Conservation (phyloP, 2,329 filamentous ascomycete genomes). For the Penicillium sp. region DNA sequence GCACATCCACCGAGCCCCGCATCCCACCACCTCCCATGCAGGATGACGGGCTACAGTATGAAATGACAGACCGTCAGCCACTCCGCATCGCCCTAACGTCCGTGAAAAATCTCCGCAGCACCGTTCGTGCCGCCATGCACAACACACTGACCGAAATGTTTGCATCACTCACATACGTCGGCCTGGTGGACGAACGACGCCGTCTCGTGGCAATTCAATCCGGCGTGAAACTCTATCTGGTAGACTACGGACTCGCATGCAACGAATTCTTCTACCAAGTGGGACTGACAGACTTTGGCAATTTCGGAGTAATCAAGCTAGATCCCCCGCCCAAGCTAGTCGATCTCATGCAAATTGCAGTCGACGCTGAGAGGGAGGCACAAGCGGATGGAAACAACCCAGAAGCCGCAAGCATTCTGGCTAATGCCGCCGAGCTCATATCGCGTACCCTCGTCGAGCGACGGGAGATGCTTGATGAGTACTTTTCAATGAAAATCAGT, state of each 20-base stretch:
- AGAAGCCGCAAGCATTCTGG: constrained; percentile 56
- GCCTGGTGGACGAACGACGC: constrained; percentile 82
- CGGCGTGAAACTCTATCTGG: constrained; percentile 85
- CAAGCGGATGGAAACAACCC: constrained; percentile 23
- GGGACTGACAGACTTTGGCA: constrained; percentile 91
- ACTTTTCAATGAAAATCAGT: constrained; percentile 84
- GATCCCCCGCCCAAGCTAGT: constrained; percentile 71
- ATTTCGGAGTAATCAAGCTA: constrained; percentile 84
- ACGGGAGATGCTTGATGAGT: constrained; percentile 85
- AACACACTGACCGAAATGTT: constrained; percentile 84
- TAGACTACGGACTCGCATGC: constrained; percentile 87
- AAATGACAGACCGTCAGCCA: constrained; percentile 67
- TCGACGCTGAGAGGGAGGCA: constrained; percentile 65
- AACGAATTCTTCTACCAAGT: constrained; percentile 96
- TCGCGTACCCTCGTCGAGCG: constrained; percentile 69
- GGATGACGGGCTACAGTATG: constrained; percentile 66
- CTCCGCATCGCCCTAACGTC: constrained; percentile 76
- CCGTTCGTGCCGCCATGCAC: constrained; percentile 80
- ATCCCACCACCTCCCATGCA: constrained; percentile 24
- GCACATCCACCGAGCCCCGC: constrained; percentile 35
- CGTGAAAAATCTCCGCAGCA: constrained; percentile 77
- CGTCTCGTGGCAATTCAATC: constrained; percentile 91
- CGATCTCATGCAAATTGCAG: constrained; percentile 72
- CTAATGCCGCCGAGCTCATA: constrained; percentile 67
- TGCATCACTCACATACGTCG: constrained; percentile 86